Percentiles rank a stretch among this genome's conserved stretches.
phyloP scores from a whole-genome alignment of 768 basidiomycete genomes.

The Pilatotrama ljubarskyi region DNA sequence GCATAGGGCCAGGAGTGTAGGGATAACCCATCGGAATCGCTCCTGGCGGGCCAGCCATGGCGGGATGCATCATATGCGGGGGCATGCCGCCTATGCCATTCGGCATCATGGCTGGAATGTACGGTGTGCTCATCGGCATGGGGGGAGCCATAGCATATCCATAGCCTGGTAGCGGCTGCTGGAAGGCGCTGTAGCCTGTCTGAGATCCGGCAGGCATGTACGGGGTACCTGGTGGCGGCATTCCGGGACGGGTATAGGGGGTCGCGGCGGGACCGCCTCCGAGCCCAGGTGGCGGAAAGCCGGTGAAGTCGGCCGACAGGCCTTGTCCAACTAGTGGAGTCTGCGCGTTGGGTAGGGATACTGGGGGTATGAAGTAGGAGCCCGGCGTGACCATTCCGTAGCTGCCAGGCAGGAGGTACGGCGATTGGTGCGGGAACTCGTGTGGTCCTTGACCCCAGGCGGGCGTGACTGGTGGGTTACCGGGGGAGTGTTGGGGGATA shows the following conservation, averaged over 20 bases:
- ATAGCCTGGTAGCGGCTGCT: constrained; percentile 11
- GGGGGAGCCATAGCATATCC: constrained; percentile 8
- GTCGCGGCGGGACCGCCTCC: neutral
- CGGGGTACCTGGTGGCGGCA: constrained; percentile 12
- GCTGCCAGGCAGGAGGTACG: constrained; percentile 20
- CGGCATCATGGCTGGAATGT: constrained; percentile 15
- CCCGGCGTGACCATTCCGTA: constrained; percentile 20
- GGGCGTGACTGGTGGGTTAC: constrained; percentile 17
- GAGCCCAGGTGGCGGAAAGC: constrained; percentile 21
- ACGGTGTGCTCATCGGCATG: constrained; percentile 14
- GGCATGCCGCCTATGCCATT: constrained; percentile 12
- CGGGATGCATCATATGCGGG: constrained; percentile 26
- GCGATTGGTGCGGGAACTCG: constrained; percentile 22
- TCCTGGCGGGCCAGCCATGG: neutral
- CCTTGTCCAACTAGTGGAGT: constrained; percentile 22
- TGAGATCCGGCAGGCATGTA: constrained; percentile 15
- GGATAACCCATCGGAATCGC: constrained; percentile 12
- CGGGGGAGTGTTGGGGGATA: constrained; percentile 28
- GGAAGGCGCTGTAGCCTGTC: constrained; percentile 12
- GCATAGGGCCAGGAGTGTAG: constrained; percentile 10
- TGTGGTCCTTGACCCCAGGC: constrained; percentile 20
- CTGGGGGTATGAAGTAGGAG: constrained; percentile 36
- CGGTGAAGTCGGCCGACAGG: constrained; percentile 35
- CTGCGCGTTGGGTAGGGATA: constrained; percentile 27
- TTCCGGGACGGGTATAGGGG: constrained; percentile 4